Base-by-base conservation (phyloP, 2,329 filamentous ascomycete genomes). In the Calonectria pteridis region DNA sequence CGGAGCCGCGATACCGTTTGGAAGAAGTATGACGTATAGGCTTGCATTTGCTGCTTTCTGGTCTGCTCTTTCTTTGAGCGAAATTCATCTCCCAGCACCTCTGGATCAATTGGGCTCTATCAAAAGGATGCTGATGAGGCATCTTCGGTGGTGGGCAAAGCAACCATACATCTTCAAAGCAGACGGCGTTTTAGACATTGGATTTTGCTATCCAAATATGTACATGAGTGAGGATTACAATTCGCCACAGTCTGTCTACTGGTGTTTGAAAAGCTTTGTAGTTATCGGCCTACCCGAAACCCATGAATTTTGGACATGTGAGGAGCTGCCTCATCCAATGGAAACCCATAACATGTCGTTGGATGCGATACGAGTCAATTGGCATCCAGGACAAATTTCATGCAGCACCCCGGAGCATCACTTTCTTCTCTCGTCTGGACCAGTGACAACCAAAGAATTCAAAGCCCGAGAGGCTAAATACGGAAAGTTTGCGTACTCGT, bases 171-270 rank as follows among this genome's bases (percentile, higher is more conserved):
- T 88, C 5, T 89, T 89, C 80, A 82, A 87, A 67, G 40, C 83
- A 0, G 87, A 89, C 67, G 87, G 88, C 1, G 88, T 86, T 0
- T 50, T 89, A 40, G 89, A 85, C 16, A 87, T 89, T 66, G 88
- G 83, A 0, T 84, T 75, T 67, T 35, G 78, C 2, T 84, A 83
- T 64, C 81, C 81, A 26, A 90, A 89, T 75, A 89, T 89, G 85
- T 89, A 87, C 75, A 84, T 90, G 82, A 83, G 83, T 66, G 89
- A 91, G 77, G 86, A 89, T 73, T 90, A 90, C 79, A 90, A 90
- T 77, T 90, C 88, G 1, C 87, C 88, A 0, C 88, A 90, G 73
- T 90, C 88, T 0, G 83, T 85, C 0, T 90, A 90, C 76, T 90
- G 88, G 89, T 86, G 85, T n/a, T 77, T 90, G 46, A 90, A 90